Conservation (phyloP, 2,329 filamentous ascomycete species). For the Furcasterigmium sp. region DNA sequence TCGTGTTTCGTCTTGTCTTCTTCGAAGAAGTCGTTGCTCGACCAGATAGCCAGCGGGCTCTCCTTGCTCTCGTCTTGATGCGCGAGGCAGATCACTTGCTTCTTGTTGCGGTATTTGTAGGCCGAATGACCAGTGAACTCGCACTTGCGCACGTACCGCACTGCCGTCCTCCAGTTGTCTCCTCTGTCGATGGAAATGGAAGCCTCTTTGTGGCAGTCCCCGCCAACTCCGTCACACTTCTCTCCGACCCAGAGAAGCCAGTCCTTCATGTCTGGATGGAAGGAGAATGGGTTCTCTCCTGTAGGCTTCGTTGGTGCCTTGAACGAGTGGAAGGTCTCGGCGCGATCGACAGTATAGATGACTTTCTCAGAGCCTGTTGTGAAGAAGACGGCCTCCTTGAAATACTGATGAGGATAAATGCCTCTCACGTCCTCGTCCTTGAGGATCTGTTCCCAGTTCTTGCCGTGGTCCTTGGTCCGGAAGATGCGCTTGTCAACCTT, state of each 20-base stretch:
- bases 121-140: constrained; percentile 72
- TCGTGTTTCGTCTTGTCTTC: constrained; percentile 58
- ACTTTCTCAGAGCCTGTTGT: constrained; percentile 63
- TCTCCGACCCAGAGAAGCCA: constrained; percentile 90
- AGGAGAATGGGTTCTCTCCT: constrained; percentile 50
- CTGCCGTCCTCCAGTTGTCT: constrained; percentile 69
- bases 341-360: constrained; percentile 78
- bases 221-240: constrained; percentile 54
- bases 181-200: constrained; percentile 77
- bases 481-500: constrained; percentile 54
- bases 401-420: constrained; percentile 74
- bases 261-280: constrained; percentile 80
- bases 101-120: constrained; percentile 45
- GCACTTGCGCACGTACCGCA: constrained; percentile 73
- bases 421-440: constrained; percentile 62
- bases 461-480: constrained; percentile 81
- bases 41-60: constrained; percentile 64
- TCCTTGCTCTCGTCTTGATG: constrained; percentile 57
- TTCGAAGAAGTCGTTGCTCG: constrained; percentile 73
- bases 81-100: constrained; percentile 55
- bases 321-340: constrained; percentile 68
- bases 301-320: constrained; percentile 54
- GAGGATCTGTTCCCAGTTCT: constrained; percentile 70
- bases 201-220: constrained; percentile 66
- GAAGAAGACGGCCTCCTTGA: constrained; percentile 84